These are phyloP conservation scores for Trichoderma breve DNA, from an alignment of 2,329 filamentous ascomycete genomes.

Conservation along the genomic window DNA sequence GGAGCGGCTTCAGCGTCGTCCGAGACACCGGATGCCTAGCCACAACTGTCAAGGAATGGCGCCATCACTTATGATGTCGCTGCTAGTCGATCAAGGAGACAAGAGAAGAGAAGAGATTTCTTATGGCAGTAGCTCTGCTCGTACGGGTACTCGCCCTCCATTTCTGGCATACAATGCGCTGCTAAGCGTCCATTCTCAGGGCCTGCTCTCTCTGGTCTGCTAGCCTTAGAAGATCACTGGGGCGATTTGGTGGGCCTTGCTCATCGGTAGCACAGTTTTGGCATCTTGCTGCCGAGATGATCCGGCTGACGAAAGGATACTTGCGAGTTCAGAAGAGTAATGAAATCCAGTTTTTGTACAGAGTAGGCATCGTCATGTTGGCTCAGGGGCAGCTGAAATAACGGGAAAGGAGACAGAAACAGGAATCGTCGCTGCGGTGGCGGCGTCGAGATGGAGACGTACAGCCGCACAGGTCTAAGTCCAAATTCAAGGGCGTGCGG, in stretches of 20 bases:
- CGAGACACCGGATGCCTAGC: slow-evolving; percentile 1
- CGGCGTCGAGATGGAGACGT: not conserved
- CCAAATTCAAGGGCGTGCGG: not conserved
- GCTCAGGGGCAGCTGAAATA: not conserved
- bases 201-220: not conserved
- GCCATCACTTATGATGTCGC: not conserved
- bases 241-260: slow-evolving; percentile 13
- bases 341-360: not conserved
- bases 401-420: not conserved
- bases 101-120: not conserved
- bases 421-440: not conserved
- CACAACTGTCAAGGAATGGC: not conserved
- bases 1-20: not conserved
- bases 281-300: not conserved
- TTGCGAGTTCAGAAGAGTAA: not conserved
- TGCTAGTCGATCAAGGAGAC: not conserved
- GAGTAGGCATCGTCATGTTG: not conserved
- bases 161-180: not conserved
- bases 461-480: not conserved
- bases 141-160: not conserved
- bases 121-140: not conserved
- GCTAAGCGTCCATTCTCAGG: slow-evolving; percentile 1
- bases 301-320: not conserved
- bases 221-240: slow-evolving; percentile 14
- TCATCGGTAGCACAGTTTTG: not conserved